Conservation (phyloP, 768 basidiomycete species). For the Suillus clintonianus region DNA sequence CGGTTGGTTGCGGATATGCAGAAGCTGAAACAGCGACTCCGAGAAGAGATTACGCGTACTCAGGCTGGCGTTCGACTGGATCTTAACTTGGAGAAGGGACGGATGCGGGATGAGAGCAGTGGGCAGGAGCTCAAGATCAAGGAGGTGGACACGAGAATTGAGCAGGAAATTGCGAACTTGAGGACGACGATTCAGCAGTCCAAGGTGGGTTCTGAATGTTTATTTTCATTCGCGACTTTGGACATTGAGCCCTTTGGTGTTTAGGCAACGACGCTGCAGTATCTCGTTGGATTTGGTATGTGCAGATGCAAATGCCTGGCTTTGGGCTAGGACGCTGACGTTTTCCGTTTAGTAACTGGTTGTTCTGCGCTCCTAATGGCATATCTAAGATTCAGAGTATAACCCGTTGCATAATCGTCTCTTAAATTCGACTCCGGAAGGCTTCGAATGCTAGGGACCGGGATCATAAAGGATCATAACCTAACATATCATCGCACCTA, state of each 20-base stretch:
- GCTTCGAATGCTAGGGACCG: not conserved
- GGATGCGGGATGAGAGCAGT: slow-evolving; percentile 91
- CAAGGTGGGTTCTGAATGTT: slow-evolving; percentile 53
- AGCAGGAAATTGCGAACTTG: slow-evolving; percentile 90
- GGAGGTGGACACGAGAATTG: slow-evolving; percentile 96
- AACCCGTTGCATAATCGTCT: not conserved
- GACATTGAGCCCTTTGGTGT: slow-evolving; percentile 2
- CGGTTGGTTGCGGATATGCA: slow-evolving; percentile 89
- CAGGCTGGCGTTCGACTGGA: slow-evolving; percentile 94
- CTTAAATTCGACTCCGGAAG: not conserved
- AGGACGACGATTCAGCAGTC: slow-evolving; percentile 83
- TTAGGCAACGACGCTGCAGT: slow-evolving; percentile 84
- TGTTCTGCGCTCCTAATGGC: slow-evolving; percentile 87
- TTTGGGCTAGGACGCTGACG: slow-evolving; percentile 9
- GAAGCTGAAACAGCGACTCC: slow-evolving; percentile 89
- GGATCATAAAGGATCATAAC: too few relatives aligned
- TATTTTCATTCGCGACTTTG: not conserved
- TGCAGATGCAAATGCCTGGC: slow-evolving; percentile 10
- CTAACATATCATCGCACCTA: not conserved
- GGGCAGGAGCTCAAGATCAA: slow-evolving; percentile 95
- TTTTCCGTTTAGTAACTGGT: slow-evolving; percentile 65
- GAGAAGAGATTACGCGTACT: slow-evolving; percentile 89
- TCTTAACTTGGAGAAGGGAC: slow-evolving; percentile 93
- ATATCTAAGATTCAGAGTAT: slow-evolving; percentile 71
- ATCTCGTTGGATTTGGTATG: slow-evolving; percentile 85